Evolutionary conservation across 441 rosid genomes (phyloP).

Genomic region (Geranium incanum): DNA sequence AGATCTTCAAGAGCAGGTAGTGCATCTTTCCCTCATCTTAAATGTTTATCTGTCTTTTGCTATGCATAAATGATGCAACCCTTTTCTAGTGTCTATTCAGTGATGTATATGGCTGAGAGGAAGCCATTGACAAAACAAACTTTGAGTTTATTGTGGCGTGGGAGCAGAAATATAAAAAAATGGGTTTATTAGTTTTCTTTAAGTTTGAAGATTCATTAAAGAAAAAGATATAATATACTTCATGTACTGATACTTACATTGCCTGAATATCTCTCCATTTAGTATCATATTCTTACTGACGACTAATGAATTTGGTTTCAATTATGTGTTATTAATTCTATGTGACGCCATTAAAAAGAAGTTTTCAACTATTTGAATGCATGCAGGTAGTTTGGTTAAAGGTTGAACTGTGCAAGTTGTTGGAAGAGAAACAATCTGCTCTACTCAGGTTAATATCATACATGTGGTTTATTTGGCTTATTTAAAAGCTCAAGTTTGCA

Average conservation of each 20-base stretch:
- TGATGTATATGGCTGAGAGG: too few species aligned
- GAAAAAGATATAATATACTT: neutral
- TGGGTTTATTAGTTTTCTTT: neutral
- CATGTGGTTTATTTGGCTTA: too few species aligned
- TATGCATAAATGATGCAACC: neutral
- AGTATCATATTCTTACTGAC: neutral
- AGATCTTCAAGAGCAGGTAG: conserved; percentile 91
- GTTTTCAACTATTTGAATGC: too few species aligned
- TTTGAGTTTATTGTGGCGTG: neutral
- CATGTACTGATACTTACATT: conserved; percentile 1
- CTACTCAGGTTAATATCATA: too few species aligned
- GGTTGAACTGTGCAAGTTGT: too few species aligned
- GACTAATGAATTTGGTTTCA: neutral
- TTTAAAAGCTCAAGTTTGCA: too few species aligned
- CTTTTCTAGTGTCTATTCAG: too few species aligned
- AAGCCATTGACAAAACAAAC: neutral
- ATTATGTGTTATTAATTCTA: too few species aligned
- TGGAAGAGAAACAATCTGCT: too few species aligned
- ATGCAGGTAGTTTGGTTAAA: too few species aligned
- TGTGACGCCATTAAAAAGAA: too few species aligned
- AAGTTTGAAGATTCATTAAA: neutral
- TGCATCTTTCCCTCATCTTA: conserved; percentile 8
- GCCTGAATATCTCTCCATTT: neutral
- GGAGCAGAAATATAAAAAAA: neutral
- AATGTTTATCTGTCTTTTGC: neutral